A percentile compares a stretch with the other conserved stretches of the same genome.
phyloP scores from a whole-genome alignment of 352 stramenopile genomes.

The Pythium sp. region DNA sequence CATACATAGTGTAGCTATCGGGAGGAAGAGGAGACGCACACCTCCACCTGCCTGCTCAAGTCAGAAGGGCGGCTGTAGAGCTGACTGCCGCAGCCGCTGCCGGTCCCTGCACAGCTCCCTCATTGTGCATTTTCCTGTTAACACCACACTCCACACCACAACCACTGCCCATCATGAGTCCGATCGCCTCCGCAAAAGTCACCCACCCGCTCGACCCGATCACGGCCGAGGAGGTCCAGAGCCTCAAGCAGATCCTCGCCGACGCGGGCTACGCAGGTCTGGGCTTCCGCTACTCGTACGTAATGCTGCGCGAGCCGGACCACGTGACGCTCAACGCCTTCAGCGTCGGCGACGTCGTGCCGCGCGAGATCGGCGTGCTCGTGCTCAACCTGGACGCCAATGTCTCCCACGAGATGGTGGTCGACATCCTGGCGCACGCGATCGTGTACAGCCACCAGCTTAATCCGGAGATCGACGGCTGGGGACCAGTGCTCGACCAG shows the following conservation, averaged over 20 bases:
- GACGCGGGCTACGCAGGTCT: constrained; percentile 32
- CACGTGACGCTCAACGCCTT: constrained; percentile 41
- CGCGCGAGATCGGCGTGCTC: constrained; percentile 38
- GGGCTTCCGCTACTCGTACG: constrained; percentile 44
- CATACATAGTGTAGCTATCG: background rate
- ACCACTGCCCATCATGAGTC: background rate
- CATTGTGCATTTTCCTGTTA: constrained; percentile 16
- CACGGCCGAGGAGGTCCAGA: constrained; percentile 38
- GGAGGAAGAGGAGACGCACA: background rate
- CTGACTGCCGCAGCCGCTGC: background rate
- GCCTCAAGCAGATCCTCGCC: constrained; percentile 41
- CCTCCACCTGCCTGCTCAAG: background rate
- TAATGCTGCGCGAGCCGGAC: constrained; percentile 51
- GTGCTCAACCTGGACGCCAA: constrained; percentile 39
- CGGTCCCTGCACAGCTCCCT: background rate
- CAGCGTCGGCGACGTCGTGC: constrained; percentile 27
- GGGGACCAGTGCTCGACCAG: constrained; percentile 43
- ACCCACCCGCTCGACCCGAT: constrained; percentile 47
- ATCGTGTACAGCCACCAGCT: constrained; percentile 35
- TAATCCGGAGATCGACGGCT: constrained; percentile 37
- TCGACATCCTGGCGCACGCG: constrained; percentile 31
- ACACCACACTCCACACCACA: background rate
- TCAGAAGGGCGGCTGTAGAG: too few relatives aligned
- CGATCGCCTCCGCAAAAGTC: background rate
- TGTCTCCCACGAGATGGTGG: constrained; percentile 32